Conservation (phyloP, 148 eudicot species). For the Mesembryanthemum crystallinum region DNA sequence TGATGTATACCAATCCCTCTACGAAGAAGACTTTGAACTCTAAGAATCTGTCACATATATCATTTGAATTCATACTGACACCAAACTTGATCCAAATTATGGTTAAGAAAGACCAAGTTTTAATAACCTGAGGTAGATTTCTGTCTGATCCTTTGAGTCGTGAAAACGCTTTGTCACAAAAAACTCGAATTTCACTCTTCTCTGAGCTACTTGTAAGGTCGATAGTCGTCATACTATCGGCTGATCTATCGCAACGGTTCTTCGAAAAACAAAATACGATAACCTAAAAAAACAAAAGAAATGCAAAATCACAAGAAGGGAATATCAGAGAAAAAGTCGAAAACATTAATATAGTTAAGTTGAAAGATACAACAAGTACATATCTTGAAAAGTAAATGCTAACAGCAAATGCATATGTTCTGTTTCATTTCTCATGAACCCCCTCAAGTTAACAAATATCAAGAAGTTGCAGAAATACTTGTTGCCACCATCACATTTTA, state of each 20-base stretch:
- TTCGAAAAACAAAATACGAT: conserved; percentile 94
- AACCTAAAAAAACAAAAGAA: conserved; percentile 41
- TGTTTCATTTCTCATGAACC: background rate
- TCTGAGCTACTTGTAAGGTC: conserved; percentile 87
- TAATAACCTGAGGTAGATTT: conserved; percentile 80
- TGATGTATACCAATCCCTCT: conserved; percentile 97
- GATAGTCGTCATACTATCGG: conserved; percentile 68
- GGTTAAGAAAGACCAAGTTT: background rate
- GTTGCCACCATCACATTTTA: background rate
- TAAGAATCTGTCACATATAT: conserved; percentile 51
- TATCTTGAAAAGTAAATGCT: background rate
- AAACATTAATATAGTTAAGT: background rate
- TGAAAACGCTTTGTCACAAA: conserved; percentile 97
- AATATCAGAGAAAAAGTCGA: background rate
- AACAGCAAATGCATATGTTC: background rate
- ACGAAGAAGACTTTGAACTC: conserved; percentile 84
- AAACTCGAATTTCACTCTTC: conserved; percentile 92
- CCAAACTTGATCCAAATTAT: background rate
- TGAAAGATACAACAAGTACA: background rate
- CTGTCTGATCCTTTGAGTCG: conserved; percentile 96
- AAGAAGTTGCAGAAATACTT: background rate
- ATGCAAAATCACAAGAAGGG: background rate
- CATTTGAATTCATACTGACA: conserved; percentile 12
- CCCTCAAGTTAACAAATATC: background rate
- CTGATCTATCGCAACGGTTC: conserved; percentile 95